Conservation (phyloP, 2,329 filamentous ascomycete genomes). For the Bisporella sp. region DNA sequence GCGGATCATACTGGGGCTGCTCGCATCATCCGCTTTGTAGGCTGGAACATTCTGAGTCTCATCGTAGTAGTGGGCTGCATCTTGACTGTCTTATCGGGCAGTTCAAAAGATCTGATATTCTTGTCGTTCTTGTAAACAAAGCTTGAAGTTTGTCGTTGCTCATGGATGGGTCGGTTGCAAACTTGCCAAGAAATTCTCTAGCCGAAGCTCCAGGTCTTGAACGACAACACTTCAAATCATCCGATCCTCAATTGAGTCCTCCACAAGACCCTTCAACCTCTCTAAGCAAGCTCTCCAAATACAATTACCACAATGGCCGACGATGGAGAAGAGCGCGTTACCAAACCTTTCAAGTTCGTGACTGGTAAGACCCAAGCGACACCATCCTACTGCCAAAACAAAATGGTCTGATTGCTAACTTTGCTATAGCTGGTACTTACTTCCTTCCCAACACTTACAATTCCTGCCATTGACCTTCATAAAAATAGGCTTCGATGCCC, state of each 20-base stretch:
- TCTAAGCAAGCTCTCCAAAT: conserved; percentile 24
- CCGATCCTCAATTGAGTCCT: conserved; percentile 25
- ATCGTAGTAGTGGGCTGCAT: conserved; percentile 44
- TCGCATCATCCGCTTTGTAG: conserved; percentile 59
- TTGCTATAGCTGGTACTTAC: conserved; percentile 40
- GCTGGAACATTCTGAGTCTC: conserved; percentile 57
- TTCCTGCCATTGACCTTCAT: conserved; percentile 12
- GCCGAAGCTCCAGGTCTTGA: conserved; percentile 20
- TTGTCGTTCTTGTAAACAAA: not conserved
- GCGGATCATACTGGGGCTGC: conserved; percentile 62
- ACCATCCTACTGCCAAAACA: conserved; percentile 9
- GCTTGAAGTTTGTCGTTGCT: not conserved
- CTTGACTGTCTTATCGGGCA: conserved; percentile 15
- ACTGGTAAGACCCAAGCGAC: conserved; percentile 62
- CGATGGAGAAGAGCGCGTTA: conserved; percentile 81
- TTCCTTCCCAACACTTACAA: conserved; percentile 1
- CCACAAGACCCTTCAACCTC: conserved; percentile 17
- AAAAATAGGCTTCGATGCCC: conserved; percentile 84
- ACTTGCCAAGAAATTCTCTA: not conserved
- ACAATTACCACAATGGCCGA: conserved; percentile 74
- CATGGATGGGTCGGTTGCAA: not conserved
- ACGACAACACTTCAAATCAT: conserved; percentile 25
- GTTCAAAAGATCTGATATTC: conserved; percentile 1
- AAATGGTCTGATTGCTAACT: conserved; percentile 34
- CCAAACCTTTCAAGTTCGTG: conserved; percentile 99